Evolutionary conservation across 208 protist genomes (phyloP).

Genomic region (Jaenimonas drosophilae): DNA sequence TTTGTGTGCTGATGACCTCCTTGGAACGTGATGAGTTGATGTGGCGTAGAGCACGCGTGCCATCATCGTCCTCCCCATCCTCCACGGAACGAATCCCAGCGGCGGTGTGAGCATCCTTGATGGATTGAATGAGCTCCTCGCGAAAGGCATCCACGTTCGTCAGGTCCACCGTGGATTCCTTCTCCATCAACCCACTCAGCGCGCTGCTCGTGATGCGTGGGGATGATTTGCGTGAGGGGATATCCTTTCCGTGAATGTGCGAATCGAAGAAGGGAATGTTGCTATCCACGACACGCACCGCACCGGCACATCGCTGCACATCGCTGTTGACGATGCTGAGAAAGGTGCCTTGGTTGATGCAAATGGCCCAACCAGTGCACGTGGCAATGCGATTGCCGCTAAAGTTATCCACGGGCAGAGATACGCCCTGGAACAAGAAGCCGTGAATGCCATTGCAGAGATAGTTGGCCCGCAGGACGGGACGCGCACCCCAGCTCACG

Average conservation of each 20-base stretch:
- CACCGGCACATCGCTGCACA: slow-evolving; percentile 20
- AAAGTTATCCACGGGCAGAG: slow-evolving; percentile 13
- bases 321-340: slow-evolving; percentile 12
- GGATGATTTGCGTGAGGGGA: too few relatives aligned
- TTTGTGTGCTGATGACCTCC: neutral
- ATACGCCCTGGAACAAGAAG: slow-evolving; percentile 17
- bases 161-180: neutral
- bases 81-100: too few relatives aligned
- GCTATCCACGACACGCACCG: slow-evolving; percentile 11
- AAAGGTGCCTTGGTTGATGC: slow-evolving; percentile 2
- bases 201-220: too few relatives aligned
- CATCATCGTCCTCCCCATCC: too few relatives aligned
- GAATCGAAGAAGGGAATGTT: neutral
- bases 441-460: slow-evolving; percentile 25
- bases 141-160: neutral
- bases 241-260: neutral
- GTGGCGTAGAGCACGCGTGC: too few relatives aligned
- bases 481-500: slow-evolving; percentile 12
- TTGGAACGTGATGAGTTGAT: neutral
- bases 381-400: slow-evolving; percentile 19
- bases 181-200: neutral
- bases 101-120: neutral
- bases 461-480: slow-evolving; percentile 17
- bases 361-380: slow-evolving; percentile 21
- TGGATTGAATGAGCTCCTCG: neutral